Evolutionary conservation across 257 asterid genomes (phyloP), one percentile per base, ranked within the genome.

Genomic region (Solanum bukasovii): DNA sequence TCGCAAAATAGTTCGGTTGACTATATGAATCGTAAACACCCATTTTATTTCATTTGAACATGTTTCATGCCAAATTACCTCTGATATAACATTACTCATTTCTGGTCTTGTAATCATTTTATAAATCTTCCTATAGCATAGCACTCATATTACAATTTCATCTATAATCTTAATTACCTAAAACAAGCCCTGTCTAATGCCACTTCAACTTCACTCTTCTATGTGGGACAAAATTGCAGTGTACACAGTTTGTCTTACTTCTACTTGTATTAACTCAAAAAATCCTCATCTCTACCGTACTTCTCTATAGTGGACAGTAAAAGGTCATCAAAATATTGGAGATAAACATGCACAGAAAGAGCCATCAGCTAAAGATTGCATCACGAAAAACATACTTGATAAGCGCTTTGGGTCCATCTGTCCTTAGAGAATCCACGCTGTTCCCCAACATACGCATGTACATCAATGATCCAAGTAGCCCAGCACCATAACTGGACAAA

Each of bases 381-480:
- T 12, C 42, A 23, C 40, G 67, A 86, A 84, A 79, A 52, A 37
- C 94, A 89, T 95, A 97, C 99, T 97, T 94, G 91, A 95, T 68
- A 61, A 97, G 91, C 72, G 97, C 97, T 91, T 83, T 93, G 75
- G 98, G 95, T 92, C 98, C 99, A 84, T 93, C 98, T 23, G 97
- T 98, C 95, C 83, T 77, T 52, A 97, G 90, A 86, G 98, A 90
- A 90, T 97, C 99, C 68, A 97, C 90, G 56, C 91, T 94, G 89
- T 91, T 97, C 52, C 99, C 98, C 44, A 97, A 98, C 99, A 97
- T 95, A 86, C 97, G 92, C 92, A 97, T 93, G 93, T 97, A 97
- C 31, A 90, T 98, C 91, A 97, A 90, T 61, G 98, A 90, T 89
- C 99, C 99, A 87, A 95, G 93, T 87, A 93, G 89, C 38, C 98